These are phyloP conservation scores for Candida easanensis DNA, from an alignment of 805 yeast genomes.

Conservation along the genomic window DNA sequence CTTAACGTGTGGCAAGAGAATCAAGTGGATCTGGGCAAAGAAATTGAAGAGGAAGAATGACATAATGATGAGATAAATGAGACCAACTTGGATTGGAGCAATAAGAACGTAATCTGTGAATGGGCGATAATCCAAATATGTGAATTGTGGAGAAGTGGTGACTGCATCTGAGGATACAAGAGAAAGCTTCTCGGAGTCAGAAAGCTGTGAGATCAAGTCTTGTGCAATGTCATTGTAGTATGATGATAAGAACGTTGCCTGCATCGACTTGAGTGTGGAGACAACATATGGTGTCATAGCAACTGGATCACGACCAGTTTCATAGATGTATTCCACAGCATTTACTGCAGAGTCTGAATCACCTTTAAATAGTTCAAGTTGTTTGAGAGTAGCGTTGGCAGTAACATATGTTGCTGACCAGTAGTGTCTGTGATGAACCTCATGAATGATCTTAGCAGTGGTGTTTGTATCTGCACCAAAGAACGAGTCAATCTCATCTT, in stretches of 20 bases:
- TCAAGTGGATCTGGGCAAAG: constrained; percentile 51
- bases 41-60: constrained; percentile 70
- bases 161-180: constrained; percentile 23
- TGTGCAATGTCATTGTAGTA: constrained; percentile 21
- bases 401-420: constrained; percentile 63
- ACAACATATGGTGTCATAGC: constrained; percentile 44
- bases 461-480: constrained; percentile 23
- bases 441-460: constrained; percentile 37
- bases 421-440: constrained; percentile 51
- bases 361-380: constrained; percentile 8
- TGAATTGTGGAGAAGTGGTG: constrained; percentile 33
- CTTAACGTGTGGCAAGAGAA: constrained; percentile 44
- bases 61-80: constrained; percentile 66
- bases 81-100: constrained; percentile 75
- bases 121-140: constrained; percentile 47
- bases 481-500: constrained; percentile 24
- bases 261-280: constrained; percentile 41
- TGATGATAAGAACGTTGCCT: constrained; percentile 25
- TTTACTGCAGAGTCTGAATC: constrained; percentile 33
- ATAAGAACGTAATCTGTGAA: constrained; percentile 44
- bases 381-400: constrained; percentile 30
- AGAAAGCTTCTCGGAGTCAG: constrained; percentile 24
- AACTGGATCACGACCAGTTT: constrained; percentile 61
- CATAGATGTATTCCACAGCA: constrained; percentile 45
- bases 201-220: constrained; percentile 30